Percentiles rank a stretch among this genome's conserved stretches.
phyloP scores from a whole-genome alignment of 225 moss, liverwort and hornwort species.

The Asterella californica region DNA sequence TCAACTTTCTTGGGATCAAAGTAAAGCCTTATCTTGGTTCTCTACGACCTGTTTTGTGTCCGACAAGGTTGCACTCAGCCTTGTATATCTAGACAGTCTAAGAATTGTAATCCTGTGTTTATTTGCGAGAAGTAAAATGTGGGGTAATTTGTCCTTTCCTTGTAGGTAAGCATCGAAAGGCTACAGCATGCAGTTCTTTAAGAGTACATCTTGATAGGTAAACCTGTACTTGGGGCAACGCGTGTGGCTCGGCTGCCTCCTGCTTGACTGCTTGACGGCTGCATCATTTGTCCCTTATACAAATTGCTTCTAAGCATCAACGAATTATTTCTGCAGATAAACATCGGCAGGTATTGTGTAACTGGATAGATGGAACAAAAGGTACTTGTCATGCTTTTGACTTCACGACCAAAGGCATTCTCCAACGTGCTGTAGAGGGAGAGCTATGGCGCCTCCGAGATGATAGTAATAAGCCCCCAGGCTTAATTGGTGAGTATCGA shows the following conservation, averaged over 20 bases:
- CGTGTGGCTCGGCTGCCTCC: background rate
- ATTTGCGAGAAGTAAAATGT: background rate
- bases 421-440: constrained; percentile 64
- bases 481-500: constrained; percentile 57
- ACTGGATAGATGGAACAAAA: constrained; percentile 78
- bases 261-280: background rate
- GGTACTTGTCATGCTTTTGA: constrained; percentile 60
- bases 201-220: background rate
- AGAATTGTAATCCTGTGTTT: background rate
- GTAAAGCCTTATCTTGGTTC: constrained; percentile 25
- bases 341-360: constrained; percentile 63
- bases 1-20: constrained; percentile 42
- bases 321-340: constrained; percentile 34
- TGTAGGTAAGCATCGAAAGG: background rate
- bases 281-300: background rate
- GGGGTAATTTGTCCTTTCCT: background rate
- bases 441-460: constrained; percentile 74
- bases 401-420: constrained; percentile 78
- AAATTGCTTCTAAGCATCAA: background rate
- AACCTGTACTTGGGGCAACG: background rate
- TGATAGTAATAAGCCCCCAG: constrained; percentile 52
- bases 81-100: background rate
- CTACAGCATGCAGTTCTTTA: too few species aligned
- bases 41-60: background rate
- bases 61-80: background rate